Evolutionary conservation across 139 green algal species (phyloP).

Genomic region (Closterium sp.): DNA sequence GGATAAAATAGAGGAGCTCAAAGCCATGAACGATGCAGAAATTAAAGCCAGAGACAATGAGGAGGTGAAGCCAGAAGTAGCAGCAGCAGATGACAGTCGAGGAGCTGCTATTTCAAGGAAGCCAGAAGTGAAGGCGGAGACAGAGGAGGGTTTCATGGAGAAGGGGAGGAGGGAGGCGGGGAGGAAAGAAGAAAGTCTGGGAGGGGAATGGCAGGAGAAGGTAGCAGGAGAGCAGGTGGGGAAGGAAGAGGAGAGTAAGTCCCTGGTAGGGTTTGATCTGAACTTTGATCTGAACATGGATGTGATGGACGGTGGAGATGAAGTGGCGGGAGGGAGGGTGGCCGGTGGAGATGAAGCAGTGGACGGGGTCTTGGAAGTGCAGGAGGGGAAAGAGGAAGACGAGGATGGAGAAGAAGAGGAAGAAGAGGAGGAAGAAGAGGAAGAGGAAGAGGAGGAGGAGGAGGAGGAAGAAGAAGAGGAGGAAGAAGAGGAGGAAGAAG

Average conservation of each 20-base stretch:
- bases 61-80: not conserved
- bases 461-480: not conserved
- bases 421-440: not conserved
- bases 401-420: not conserved
- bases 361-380: not conserved
- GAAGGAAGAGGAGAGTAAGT: not conserved
- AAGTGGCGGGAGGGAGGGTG: not conserved
- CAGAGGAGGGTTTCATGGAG: not conserved
- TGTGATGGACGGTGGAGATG: not conserved
- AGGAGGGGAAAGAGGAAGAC: not conserved
- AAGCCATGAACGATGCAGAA: not conserved
- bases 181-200: not conserved
- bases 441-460: not conserved
- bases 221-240: not conserved
- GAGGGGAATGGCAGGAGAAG: not conserved
- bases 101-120: not conserved
- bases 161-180: not conserved
- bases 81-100: not conserved
- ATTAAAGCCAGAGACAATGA: not conserved
- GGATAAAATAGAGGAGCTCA: not conserved
- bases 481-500: not conserved
- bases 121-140: not conserved
- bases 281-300: not conserved
- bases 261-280: not conserved
- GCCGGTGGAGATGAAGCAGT: not conserved